These are phyloP conservation scores for Talaromyces borbonicus DNA, from an alignment of 495 filamentous ascomycete species.

Conservation along the genomic window DNA sequence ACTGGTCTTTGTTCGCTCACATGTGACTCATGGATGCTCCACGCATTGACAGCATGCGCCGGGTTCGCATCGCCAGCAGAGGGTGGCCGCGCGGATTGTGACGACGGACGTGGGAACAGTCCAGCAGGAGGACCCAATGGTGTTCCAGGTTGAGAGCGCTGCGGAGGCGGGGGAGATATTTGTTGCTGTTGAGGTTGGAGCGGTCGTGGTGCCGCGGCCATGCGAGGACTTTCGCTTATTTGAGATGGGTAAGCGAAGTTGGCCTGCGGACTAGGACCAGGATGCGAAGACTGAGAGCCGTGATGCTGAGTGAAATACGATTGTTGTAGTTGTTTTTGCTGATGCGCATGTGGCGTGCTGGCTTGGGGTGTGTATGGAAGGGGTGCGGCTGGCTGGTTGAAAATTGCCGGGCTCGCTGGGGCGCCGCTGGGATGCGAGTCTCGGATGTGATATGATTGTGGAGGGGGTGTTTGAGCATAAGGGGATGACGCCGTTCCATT, in stretches of 20 bases:
- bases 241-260: constrained; percentile 25
- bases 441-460: constrained; percentile 28
- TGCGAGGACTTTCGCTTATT: constrained; percentile 34
- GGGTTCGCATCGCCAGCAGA: constrained; percentile 28
- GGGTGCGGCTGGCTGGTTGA: constrained; percentile 22
- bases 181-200: constrained; percentile 24
- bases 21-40: constrained; percentile 19
- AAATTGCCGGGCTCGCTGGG: constrained; percentile 15
- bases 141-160: constrained; percentile 36
- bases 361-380: constrained; percentile 28
- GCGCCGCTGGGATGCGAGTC: constrained; percentile 27
- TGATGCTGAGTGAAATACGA: constrained; percentile 31
- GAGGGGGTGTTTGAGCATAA: constrained; percentile 28
- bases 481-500: constrained; percentile 25
- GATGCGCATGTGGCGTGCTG: constrained; percentile 20
- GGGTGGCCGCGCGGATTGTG: constrained; percentile 23
- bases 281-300: constrained; percentile 40
- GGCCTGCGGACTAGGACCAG: constrained; percentile 30
- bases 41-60: constrained; percentile 29
- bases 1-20: constrained; percentile 15
- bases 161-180: constrained; percentile 30
- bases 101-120: constrained; percentile 25
- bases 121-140: constrained; percentile 37
- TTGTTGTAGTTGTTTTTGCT: constrained; percentile 21
- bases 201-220: constrained; percentile 22